A percentile compares a stretch with the other conserved stretches of the same genome.
phyloP scores from a whole-genome alignment of 2,329 filamentous ascomycete species.

The Colletotrichum lini region DNA sequence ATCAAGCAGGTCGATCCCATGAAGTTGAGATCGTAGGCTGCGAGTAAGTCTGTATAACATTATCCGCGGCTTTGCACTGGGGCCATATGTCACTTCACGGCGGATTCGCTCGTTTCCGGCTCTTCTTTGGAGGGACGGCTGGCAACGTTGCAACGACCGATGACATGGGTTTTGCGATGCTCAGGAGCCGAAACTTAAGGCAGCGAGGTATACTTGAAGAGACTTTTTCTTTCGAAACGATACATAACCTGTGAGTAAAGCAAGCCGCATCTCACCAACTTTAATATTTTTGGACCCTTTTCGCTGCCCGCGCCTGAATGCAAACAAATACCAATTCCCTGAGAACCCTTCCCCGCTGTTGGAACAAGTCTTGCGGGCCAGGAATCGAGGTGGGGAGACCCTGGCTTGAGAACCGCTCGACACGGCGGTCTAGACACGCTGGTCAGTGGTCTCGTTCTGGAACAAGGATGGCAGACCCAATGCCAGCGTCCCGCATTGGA shows the following conservation, averaged over 20 bases:
- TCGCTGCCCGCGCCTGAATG: background rate
- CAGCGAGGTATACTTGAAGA: background rate
- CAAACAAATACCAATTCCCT: background rate
- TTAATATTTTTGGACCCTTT: background rate
- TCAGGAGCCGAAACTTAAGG: background rate
- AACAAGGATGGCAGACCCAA: slow-evolving; percentile 34
- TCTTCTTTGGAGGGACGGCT: slow-evolving; percentile 5
- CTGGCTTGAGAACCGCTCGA: slow-evolving; percentile 8
- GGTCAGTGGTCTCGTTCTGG: slow-evolving; percentile 1
- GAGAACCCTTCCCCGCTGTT: background rate
- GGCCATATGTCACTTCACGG: background rate
- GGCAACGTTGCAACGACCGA: slow-evolving; percentile 9
- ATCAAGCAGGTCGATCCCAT: slow-evolving; percentile 10
- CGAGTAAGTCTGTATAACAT: slow-evolving; percentile 1
- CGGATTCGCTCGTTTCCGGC: slow-evolving; percentile 8
- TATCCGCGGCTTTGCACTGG: background rate
- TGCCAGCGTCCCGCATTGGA: slow-evolving; percentile 15
- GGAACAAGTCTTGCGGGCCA: background rate
- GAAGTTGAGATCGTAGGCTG: slow-evolving; percentile 2
- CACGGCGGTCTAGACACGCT: slow-evolving; percentile 32
- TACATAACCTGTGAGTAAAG: background rate
- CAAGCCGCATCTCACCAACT: background rate
- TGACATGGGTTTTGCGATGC: background rate
- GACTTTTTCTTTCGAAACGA: background rate
- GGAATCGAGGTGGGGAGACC: slow-evolving; percentile 26